These are phyloP conservation scores for Acorus calamus DNA, from an alignment of 106 monocot species.

Conservation along the genomic window DNA sequence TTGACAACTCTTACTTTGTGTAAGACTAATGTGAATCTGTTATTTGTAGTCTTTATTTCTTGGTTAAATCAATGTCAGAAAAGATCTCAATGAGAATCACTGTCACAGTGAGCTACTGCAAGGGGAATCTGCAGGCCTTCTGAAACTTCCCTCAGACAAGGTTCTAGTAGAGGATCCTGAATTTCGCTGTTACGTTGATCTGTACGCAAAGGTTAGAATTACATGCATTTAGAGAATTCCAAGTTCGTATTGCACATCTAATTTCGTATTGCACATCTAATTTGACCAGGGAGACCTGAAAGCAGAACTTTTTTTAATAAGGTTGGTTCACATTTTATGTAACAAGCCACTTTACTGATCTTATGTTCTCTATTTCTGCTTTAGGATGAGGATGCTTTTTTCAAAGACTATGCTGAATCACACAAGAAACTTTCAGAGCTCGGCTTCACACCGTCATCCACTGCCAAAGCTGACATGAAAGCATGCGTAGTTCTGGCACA, in stretches of 20 bases:
- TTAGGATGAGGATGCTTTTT: constrained; percentile 93
- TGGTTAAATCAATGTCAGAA: no score
- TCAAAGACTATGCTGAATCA: constrained; percentile 89
- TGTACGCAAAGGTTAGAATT: constrained; percentile 71
- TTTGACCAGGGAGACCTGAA: no score
- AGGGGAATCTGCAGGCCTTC: constrained; percentile 55
- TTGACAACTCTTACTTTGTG: constrained; percentile 93
- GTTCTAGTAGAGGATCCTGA: constrained; percentile 58
- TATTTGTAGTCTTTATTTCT: no score
- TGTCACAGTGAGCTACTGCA: constrained; percentile 63
- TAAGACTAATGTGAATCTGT: constrained; percentile 21
- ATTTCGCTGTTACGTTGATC: constrained; percentile 67
- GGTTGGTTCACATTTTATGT: no score
- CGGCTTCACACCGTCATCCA: constrained; percentile 50
- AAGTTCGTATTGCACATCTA: no score
- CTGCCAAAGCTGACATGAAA: constrained; percentile 14
- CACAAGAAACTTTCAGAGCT: constrained; percentile 97
- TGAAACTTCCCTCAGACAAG: constrained; percentile 96
- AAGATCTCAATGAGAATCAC: background rate
- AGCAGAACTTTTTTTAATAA: no score
- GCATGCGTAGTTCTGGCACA: constrained; percentile 22
- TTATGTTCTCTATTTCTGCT: background rate
- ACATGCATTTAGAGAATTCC: no score
- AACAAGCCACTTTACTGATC: no score
- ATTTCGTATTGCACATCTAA: no score